Evolutionary conservation across 2,329 filamentous ascomycete genomes (phyloP).

Genomic region (Aureobasidium sp.): DNA sequence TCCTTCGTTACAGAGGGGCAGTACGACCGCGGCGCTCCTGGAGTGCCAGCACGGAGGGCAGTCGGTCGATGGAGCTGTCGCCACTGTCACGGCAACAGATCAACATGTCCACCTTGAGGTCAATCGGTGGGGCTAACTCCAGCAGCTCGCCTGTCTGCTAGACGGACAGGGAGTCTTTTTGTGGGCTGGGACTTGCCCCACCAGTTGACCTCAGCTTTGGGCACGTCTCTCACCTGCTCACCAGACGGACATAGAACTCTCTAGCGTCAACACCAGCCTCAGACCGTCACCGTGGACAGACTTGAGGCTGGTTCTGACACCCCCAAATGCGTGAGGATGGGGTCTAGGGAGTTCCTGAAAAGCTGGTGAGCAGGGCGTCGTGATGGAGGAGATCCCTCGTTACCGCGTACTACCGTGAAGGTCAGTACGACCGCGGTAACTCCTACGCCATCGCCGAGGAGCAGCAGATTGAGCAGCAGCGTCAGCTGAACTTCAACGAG

Average conservation of each 20-base stretch:
- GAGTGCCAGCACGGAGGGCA: no score
- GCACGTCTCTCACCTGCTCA: not conserved
- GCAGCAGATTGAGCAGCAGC: conserved; percentile 8
- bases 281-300: conserved; percentile 41
- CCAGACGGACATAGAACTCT: not conserved
- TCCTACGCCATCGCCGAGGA: conserved; percentile 43
- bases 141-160: no score
- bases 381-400: conserved; percentile 87
- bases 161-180: no score
- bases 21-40: conserved; percentile 88
- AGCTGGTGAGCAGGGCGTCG: no score
- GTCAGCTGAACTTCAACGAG: not conserved
- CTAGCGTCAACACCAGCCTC: conserved; percentile 33
- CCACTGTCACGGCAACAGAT: no score
- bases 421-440: conserved; percentile 85
- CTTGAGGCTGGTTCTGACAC: conserved; percentile 78
- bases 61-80: no score
- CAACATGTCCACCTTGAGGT: no score
- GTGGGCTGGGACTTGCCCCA: no score
- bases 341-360: no score
- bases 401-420: conserved; percentile 78
- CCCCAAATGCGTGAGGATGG: no score
- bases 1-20: conserved; percentile 82
- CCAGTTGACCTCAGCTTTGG: no score
- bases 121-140: no score